Evolutionary conservation across 2,329 filamentous ascomycete genomes (phyloP).

Genomic region (Corinectria fuckeliana): DNA sequence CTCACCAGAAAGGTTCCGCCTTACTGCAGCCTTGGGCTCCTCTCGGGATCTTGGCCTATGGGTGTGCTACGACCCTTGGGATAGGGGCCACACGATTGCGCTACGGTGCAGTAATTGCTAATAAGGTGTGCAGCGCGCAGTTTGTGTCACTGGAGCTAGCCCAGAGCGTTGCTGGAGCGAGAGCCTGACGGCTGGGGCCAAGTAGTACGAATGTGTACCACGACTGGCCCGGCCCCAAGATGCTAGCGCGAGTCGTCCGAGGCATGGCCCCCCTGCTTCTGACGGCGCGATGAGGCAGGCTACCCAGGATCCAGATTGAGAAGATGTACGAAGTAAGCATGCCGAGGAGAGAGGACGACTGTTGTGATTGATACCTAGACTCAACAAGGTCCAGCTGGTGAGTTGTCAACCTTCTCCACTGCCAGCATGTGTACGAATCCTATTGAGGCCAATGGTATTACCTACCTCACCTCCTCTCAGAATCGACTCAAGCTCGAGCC

Average conservation of each 20-base stretch:
- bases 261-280: constrained; percentile 11
- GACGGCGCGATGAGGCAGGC: not conserved
- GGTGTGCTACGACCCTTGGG: constrained; percentile 1
- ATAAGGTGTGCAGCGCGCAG: not conserved
- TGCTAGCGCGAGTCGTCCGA: constrained; percentile 13
- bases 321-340: constrained; percentile 4
- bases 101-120: not conserved
- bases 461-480: constrained; percentile 8
- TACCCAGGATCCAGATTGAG: constrained; percentile 1
- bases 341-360: not conserved
- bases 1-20: constrained; percentile 3
- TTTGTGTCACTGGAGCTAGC: not conserved
- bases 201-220: not conserved
- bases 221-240: constrained; percentile 17
- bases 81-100: constrained; percentile 8
- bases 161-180: constrained; percentile 9
- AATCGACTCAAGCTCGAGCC: constrained; percentile 15
- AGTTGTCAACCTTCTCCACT: too few species aligned
- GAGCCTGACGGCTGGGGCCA: constrained; percentile 2
- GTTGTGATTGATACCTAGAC: too few species aligned
- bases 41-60: not conserved
- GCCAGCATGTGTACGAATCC: constrained; percentile 5
- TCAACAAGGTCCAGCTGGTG: too few species aligned
- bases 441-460: constrained; percentile 13
- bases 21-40: not conserved